Base-by-base conservation (phyloP, 2,329 filamentous ascomycete genomes). In the Trichoderma cornu-damae region DNA sequence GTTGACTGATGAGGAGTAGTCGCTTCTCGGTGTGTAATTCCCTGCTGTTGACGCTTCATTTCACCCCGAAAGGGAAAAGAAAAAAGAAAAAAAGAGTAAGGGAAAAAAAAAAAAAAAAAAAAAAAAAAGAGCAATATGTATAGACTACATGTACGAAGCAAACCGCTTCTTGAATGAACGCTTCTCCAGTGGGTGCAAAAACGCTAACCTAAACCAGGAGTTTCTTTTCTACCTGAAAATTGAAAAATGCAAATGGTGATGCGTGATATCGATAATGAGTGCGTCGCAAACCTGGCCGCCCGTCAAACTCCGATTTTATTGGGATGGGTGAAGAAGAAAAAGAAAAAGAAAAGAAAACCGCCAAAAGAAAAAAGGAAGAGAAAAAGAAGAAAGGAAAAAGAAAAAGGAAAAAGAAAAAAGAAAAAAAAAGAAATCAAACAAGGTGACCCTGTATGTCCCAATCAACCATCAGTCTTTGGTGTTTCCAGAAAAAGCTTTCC, bases 61-160 rank as follows among this genome's bases (percentile, higher is more conserved):
- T n/a, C 35, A 47, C 20, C 12, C 48, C 49, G 18, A 32, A 52
- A 43, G 20, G 22, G 35, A 22, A 30, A 7, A 30, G 28, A 30
- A 30, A 30, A 9, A 30, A 30, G 9, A 9, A 30, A 30, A 30
- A 9, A 30, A 57, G 16, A 34, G n/a, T n/a, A 44, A 52, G n/a
- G n/a, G n/a, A 26, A 32, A 52, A 43, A 38, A 34, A 44, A 22
- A 30, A 7, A 30, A 9, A 30, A 30, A 30, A 9, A 30, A 30
- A 30, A 9, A 30, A 30, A 30, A 9, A 30, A 57, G 16, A 34
- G n/a, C 20, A 44, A 52, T 59, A 44, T 50, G 8, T 46, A 46
- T 59, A 50, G 44, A 46, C 40, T 32, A 34, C 40, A 59, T 37
- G 35, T 56, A 52, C 54, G 57, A 56, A 60, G 55, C 46, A 61